phyloP scores from a whole-genome alignment of 2,329 filamentous ascomycete species.

The Colletotrichum acutatum region DNA sequence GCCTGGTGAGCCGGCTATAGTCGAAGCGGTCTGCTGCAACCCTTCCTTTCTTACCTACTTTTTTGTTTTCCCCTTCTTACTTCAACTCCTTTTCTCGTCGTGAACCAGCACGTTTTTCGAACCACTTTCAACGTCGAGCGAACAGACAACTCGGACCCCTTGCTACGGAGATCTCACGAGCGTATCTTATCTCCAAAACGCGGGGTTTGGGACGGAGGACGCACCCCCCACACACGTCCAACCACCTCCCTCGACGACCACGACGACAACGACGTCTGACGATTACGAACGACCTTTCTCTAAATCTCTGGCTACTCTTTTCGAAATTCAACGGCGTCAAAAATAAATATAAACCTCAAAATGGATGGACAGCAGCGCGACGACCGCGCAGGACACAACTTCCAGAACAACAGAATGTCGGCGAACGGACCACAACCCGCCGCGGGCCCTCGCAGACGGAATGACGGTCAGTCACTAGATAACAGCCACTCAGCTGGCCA shows the following conservation, averaged over 20 bases:
- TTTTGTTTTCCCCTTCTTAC: not conserved
- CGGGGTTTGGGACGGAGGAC: slow-evolving; percentile 35
- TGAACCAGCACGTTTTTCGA: slow-evolving; percentile 14
- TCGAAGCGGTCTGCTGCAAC: slow-evolving; percentile 29
- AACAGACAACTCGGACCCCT: slow-evolving; percentile 35
- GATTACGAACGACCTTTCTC: slow-evolving; percentile 3
- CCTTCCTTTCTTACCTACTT: not conserved
- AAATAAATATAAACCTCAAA: slow-evolving; percentile 2
- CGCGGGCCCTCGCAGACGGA: slow-evolving; percentile 32
- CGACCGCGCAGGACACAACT: slow-evolving; percentile 39
- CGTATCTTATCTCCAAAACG: slow-evolving; percentile 35
- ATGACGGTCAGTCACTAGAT: slow-evolving; percentile 37
- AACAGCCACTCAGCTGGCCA: slow-evolving; percentile 35
- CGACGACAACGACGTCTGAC: slow-evolving; percentile 8
- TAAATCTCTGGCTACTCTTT: not conserved
- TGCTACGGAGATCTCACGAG: slow-evolving; percentile 27
- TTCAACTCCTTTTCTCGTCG: not conserved
- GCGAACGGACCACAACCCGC: slow-evolving; percentile 30
- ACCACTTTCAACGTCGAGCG: slow-evolving; percentile 18
- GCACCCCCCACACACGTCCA: slow-evolving; percentile 26
- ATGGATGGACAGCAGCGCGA: slow-evolving; percentile 36
- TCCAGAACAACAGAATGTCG: slow-evolving; percentile 38
- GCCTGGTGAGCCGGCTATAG: slow-evolving; percentile 28
- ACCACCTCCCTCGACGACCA: slow-evolving; percentile 18
- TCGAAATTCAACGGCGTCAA: slow-evolving; percentile 1